Percentiles rank a stretch among this genome's conserved stretches.
Conservation (phyloP, 2,329 filamentous ascomycete genomes). For the Colletotrichum acutatum region DNA sequence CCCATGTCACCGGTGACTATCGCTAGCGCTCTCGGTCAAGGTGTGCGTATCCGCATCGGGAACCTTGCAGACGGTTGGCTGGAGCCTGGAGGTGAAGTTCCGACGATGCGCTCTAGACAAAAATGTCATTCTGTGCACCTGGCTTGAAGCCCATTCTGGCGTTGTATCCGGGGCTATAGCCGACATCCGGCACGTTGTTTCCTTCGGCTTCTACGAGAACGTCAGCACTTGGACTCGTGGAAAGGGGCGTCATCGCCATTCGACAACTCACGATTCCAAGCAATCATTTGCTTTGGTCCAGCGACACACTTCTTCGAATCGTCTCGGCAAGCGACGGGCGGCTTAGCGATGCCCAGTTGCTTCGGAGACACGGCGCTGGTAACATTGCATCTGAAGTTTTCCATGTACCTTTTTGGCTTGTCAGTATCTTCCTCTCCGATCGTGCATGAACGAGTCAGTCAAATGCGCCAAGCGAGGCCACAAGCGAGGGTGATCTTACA, state of each 20-base stretch:
- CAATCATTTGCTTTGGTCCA: conserved; percentile 63
- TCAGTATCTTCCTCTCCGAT: background rate
- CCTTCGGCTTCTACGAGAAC: conserved; percentile 43
- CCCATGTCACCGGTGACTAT: conserved; percentile 11
- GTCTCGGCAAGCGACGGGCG: conserved; percentile 54
- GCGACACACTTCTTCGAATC: conserved; percentile 53
- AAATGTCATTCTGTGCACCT: conserved; percentile 47
- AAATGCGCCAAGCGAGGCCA: background rate
- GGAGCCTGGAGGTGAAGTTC: background rate
- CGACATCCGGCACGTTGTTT: conserved; percentile 46
- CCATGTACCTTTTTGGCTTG: conserved; percentile 51
- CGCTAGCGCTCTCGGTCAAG: conserved; percentile 14
- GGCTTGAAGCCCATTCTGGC: conserved; percentile 47
- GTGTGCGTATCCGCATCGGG: background rate
- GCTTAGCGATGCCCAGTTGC: conserved; percentile 52
- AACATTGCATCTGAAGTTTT: conserved; percentile 60
- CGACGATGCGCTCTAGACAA: background rate
- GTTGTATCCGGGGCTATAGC: conserved; percentile 46
- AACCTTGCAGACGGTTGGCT: background rate
- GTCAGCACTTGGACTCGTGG: background rate
- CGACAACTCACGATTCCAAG: conserved; percentile 52
- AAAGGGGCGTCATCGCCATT: background rate
- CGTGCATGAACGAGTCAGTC: background rate
- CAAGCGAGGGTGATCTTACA: conserved; percentile 26
- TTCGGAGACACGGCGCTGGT: conserved; percentile 53